phyloP scores from a whole-genome alignment of 2,329 filamentous ascomycete genomes.

The Macrophomina pseudophaseolina region DNA sequence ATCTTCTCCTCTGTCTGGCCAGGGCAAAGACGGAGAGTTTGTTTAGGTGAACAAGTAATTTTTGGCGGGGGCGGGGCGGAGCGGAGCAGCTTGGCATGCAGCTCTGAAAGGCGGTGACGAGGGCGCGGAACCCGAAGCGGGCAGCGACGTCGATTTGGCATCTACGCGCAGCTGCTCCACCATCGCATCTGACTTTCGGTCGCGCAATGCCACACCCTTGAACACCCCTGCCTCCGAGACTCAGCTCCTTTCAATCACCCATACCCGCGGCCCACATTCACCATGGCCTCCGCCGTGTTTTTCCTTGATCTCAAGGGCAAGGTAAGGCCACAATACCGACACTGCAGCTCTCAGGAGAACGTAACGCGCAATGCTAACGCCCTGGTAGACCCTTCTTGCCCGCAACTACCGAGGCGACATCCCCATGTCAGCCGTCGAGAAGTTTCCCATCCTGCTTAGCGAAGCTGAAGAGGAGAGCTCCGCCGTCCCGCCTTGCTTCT shows the following conservation, averaged over 20 bases:
- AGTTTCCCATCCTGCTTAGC: constrained; percentile 92
- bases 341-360: constrained; percentile 29
- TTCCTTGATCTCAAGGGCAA: constrained; percentile 99
- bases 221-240: not conserved
- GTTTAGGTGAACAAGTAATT: too few relatives aligned
- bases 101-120: constrained; percentile 13
- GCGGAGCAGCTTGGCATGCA: not conserved
- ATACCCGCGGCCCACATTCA: constrained; percentile 31
- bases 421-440: constrained; percentile 98
- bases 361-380: constrained; percentile 32
- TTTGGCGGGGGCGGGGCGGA: not conserved
- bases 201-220: constrained; percentile 21
- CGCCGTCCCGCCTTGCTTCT: constrained; percentile 96
- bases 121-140: constrained; percentile 12
- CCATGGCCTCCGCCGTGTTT: constrained; percentile 96
- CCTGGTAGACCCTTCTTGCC: constrained; percentile 86
- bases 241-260: not conserved
- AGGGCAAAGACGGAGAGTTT: not conserved
- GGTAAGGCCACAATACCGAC: constrained; percentile 58
- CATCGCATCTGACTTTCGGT: constrained; percentile 2
- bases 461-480: constrained; percentile 99
- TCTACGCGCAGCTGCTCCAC: constrained; percentile 22
- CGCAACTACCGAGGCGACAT: constrained; percentile 99
- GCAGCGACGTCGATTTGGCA: constrained; percentile 24
- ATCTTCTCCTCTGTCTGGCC: too few relatives aligned